Evolutionary conservation across 371 early-diverging fungal species (phyloP).

Genomic region (Mucor circinelloides): DNA sequence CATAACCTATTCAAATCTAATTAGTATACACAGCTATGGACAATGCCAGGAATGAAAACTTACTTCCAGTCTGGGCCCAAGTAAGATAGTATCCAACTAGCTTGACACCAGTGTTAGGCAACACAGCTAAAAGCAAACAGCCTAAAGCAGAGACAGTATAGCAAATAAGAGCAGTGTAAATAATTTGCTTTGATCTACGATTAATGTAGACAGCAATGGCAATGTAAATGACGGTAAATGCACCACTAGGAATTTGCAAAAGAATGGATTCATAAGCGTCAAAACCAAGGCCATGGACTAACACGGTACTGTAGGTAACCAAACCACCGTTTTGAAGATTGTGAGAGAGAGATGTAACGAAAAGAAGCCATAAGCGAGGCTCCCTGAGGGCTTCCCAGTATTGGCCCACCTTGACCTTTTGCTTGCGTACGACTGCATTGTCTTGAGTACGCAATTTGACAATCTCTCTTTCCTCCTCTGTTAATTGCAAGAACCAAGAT

Average conservation of each 20-base stretch:
- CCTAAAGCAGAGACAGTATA: slow-evolving; percentile 20
- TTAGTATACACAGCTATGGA: not conserved
- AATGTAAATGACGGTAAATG: slow-evolving; percentile 17
- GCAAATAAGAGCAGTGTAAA: slow-evolving; percentile 19
- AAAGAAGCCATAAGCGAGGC: slow-evolving; percentile 25
- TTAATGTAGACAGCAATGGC: slow-evolving; percentile 14
- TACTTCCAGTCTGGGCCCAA: slow-evolving; percentile 24
- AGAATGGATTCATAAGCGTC: slow-evolving; percentile 33
- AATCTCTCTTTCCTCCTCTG: slow-evolving; percentile 29
- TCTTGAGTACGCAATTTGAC: slow-evolving; percentile 23
- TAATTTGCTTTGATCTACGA: slow-evolving; percentile 20
- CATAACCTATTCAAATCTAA: not conserved
- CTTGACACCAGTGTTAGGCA: slow-evolving; percentile 29
- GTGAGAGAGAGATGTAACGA: slow-evolving; percentile 10
- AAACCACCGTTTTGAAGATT: slow-evolving; percentile 39
- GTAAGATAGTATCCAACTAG: slow-evolving; percentile 33
- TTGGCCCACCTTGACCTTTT: slow-evolving; percentile 16
- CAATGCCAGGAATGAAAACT: not conserved
- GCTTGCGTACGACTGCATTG: slow-evolving; percentile 25
- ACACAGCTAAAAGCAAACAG: slow-evolving; percentile 23
- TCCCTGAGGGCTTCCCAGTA: slow-evolving; percentile 27
- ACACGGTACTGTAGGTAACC: slow-evolving; percentile 29
- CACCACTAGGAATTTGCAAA: slow-evolving; percentile 38
- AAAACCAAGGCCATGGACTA: slow-evolving; percentile 35
- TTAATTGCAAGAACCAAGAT: slow-evolving; percentile 17